Evolutionary conservation across 129 eudicot species (phyloP).

Genomic region (Escallonia rubra): DNA sequence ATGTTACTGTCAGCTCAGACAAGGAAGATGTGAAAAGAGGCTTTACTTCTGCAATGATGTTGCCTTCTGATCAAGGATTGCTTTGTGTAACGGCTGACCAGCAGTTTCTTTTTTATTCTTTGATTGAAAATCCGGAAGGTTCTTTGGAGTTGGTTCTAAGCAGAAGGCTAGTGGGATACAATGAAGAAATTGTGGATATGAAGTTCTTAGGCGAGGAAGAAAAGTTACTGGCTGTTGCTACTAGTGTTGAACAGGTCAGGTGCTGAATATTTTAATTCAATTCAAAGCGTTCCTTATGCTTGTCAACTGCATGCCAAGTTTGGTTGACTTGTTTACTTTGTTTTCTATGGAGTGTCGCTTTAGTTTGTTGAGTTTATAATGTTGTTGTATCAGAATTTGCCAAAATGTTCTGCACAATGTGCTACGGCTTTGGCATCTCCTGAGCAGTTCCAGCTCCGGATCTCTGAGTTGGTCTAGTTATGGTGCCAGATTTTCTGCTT

Average conservation of each 20-base stretch:
- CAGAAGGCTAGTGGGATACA: conserved; percentile 80
- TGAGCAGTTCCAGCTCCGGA: no score
- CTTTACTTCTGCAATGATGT: conserved; percentile 72
- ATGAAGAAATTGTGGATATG: conserved; percentile 91
- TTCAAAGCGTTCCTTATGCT: background rate
- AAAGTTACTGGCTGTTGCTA: conserved; percentile 85
- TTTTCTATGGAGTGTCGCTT: no score
- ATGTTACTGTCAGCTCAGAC: conserved; percentile 56
- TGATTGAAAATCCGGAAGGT: conserved; percentile 40
- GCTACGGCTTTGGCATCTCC: no score
- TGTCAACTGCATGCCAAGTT: background rate
- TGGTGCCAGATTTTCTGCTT: no score
- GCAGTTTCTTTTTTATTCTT: conserved; percentile 72
- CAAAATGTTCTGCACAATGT: no score
- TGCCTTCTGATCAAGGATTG: conserved; percentile 73
- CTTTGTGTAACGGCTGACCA: conserved; percentile 93
- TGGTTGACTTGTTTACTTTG: background rate
- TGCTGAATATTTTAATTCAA: background rate
- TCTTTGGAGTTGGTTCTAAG: conserved; percentile 39
- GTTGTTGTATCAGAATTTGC: no score
- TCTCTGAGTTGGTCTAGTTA: no score
- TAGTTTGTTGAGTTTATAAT: no score
- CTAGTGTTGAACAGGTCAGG: conserved; percentile 85
- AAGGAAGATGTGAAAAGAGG: conserved; percentile 71
- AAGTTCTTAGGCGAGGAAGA: conserved; percentile 88